phyloP scores from a whole-genome alignment of 108 stramenopile genomes.

The Tribonema minus region DNA sequence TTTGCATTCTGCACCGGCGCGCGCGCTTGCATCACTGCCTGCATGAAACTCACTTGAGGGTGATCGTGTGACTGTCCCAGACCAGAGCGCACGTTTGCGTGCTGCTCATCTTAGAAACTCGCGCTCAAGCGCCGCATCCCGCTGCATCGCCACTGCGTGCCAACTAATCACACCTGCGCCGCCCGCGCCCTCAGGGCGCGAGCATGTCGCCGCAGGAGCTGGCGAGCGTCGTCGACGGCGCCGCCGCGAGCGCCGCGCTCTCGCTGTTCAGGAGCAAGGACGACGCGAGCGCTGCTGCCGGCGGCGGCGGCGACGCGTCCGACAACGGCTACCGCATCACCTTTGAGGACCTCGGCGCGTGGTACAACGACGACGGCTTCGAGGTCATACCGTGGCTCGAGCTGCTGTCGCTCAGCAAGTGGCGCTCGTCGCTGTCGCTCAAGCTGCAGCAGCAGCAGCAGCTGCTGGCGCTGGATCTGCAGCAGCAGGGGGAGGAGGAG shows the following conservation, averaged over 20 bases:
- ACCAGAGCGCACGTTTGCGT: no score
- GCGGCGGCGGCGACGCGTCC: not conserved
- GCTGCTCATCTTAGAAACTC: no score
- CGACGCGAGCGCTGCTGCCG: not conserved
- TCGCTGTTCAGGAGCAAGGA: not conserved
- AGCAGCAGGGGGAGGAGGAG: no score
- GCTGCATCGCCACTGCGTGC: no score
- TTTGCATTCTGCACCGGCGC: no score
- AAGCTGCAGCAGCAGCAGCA: not conserved
- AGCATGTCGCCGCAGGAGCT: conserved; percentile 32
- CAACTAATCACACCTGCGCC: no score
- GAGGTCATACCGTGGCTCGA: conserved; percentile 46
- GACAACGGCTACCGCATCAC: not conserved
- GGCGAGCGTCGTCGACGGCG: conserved; percentile 5
- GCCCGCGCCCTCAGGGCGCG: not conserved
- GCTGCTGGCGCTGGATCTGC: no score
- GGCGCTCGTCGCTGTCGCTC: not conserved
- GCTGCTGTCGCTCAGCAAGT: conserved; percentile 45
- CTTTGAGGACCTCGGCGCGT: not conserved
- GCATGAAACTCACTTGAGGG: no score
- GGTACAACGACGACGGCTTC: conserved; percentile 39
- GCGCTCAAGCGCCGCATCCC: no score
- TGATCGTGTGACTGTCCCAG: no score
- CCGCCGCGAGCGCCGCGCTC: conserved; percentile 14
- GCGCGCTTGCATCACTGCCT: no score